A percentile compares a stretch with the other conserved stretches of the same genome.
Evolutionary conservation across 805 yeast species (phyloP).

Genomic region (Wickerhamomyces pijperi): DNA sequence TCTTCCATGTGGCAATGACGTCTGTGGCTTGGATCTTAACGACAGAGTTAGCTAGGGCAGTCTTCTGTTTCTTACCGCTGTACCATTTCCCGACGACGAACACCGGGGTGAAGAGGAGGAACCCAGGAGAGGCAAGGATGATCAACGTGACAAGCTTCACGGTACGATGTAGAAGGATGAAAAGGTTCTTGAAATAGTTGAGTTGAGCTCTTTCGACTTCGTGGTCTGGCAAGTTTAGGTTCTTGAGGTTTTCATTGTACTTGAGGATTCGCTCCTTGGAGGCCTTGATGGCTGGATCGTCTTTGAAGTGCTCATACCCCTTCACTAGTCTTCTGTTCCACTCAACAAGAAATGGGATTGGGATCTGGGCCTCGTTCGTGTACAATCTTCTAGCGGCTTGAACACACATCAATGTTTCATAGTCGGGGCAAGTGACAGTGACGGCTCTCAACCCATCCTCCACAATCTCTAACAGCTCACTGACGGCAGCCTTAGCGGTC

Average conservation of each 20-base stretch:
- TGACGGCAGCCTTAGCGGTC: conserved; percentile 60
- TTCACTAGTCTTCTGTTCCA: conserved; percentile 78
- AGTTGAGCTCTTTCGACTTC: conserved; percentile 41
- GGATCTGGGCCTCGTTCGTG: conserved; percentile 62
- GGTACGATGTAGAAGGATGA: conserved; percentile 46
- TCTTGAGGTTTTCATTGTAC: conserved; percentile 57
- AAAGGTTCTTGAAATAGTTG: conserved; percentile 36
- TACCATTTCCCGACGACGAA: conserved; percentile 68
- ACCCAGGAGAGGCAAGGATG: conserved; percentile 77
- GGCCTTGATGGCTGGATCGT: conserved; percentile 54
- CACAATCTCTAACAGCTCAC: conserved; percentile 57
- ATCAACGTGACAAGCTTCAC: conserved; percentile 44
- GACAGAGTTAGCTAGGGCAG: conserved; percentile 81
- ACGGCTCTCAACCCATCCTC: conserved; percentile 76
- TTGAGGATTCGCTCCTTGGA: conserved; percentile 52
- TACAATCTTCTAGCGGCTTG: conserved; percentile 91
- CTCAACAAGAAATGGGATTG: conserved; percentile 78
- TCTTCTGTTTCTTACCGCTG: conserved; percentile 59
- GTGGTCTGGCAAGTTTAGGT: conserved; percentile 47
- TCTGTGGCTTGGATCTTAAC: conserved; percentile 88
- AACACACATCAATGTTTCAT: conserved; percentile 86
- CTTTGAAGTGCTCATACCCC: conserved; percentile 67
- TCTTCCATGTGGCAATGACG: conserved; percentile 94
- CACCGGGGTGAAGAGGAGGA: conserved; percentile 77
- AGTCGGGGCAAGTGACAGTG: conserved; percentile 87